phyloP scores from a whole-genome alignment of 495 filamentous ascomycete genomes.

The Pyronema domesticum region DNA sequence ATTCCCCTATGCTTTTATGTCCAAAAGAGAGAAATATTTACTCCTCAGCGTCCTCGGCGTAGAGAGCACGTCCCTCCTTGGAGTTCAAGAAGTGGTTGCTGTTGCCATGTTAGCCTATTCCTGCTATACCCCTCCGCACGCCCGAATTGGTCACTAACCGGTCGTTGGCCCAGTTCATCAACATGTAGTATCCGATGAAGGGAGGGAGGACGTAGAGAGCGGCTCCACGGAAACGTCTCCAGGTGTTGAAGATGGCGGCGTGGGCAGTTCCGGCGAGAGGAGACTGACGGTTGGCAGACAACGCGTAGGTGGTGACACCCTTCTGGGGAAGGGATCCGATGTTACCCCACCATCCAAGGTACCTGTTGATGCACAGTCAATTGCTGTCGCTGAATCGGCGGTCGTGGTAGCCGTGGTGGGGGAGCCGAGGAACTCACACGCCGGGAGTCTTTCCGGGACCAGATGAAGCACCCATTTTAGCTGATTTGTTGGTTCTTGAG shows the following conservation, averaged over 20 bases:
- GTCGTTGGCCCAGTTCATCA: constrained; percentile 73
- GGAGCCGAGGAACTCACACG: constrained; percentile 40
- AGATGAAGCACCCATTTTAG: constrained; percentile 53
- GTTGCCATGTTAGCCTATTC: not conserved
- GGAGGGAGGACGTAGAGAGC: constrained; percentile 71
- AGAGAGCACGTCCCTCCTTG: constrained; percentile 58
- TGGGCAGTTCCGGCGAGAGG: constrained; percentile 44
- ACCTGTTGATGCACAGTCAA: constrained; percentile 34
- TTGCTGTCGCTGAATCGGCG: not conserved
- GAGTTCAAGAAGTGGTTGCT: constrained; percentile 90
- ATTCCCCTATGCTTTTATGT: not conserved
- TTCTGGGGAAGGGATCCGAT: constrained; percentile 49
- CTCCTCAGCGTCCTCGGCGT: constrained; percentile 33
- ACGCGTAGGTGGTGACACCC: constrained; percentile 40
- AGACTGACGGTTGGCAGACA: constrained; percentile 47
- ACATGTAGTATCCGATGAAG: constrained; percentile 51
- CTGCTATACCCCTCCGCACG: constrained; percentile 1
- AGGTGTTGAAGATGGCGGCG: constrained; percentile 41
- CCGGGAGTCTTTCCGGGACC: constrained; percentile 36
- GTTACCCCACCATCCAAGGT: constrained; percentile 67
- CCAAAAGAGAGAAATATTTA: not conserved
- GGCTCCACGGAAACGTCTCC: constrained; percentile 38
- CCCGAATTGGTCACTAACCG: constrained; percentile 34
- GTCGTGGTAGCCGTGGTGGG: not conserved
- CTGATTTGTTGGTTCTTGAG: not conserved